Evolutionary conservation across 2,329 filamentous ascomycete genomes (phyloP).

Genomic region (Escovopsis sp.): DNA sequence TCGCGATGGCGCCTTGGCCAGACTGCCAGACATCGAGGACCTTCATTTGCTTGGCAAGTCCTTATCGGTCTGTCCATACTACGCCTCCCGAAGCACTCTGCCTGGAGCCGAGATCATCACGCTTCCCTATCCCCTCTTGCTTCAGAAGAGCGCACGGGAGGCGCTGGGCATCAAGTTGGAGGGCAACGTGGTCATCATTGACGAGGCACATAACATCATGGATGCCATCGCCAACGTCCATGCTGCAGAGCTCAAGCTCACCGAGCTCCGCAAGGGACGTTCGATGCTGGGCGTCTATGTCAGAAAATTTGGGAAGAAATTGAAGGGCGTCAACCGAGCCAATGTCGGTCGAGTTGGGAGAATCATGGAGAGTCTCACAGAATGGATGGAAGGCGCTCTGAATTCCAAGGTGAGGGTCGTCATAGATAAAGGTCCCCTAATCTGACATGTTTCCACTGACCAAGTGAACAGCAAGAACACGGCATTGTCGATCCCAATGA

Average conservation of each 20-base stretch:
- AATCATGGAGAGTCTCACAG: conserved; percentile 62
- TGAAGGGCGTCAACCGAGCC: conserved; percentile 82
- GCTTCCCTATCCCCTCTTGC: conserved; percentile 75
- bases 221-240: conserved; percentile 82
- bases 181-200: conserved; percentile 82
- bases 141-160: conserved; percentile 77
- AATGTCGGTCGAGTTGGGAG: conserved; percentile 81
- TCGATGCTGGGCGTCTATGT: conserved; percentile 70
- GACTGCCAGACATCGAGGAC: conserved; percentile 86
- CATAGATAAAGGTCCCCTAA: no score
- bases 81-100: conserved; percentile 79
- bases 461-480: conserved; percentile 27
- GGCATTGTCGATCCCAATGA: conserved; percentile 56
- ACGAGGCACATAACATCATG: conserved; percentile 97
- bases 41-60: conserved; percentile 62
- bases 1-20: conserved; percentile 69
- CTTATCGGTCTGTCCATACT: conserved; percentile 81
- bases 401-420: conserved; percentile 32
- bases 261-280: conserved; percentile 57
- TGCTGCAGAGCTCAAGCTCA: conserved; percentile 58
- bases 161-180: conserved; percentile 76
- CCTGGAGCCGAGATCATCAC: conserved; percentile 78
- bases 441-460: background rate
- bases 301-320: conserved; percentile 69
- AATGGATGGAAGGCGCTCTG: conserved; percentile 46